A percentile compares a stretch with the other conserved stretches of the same genome.
phyloP scores from a whole-genome alignment of 2,329 filamentous ascomycete species.

The Alternaria consortialis region DNA sequence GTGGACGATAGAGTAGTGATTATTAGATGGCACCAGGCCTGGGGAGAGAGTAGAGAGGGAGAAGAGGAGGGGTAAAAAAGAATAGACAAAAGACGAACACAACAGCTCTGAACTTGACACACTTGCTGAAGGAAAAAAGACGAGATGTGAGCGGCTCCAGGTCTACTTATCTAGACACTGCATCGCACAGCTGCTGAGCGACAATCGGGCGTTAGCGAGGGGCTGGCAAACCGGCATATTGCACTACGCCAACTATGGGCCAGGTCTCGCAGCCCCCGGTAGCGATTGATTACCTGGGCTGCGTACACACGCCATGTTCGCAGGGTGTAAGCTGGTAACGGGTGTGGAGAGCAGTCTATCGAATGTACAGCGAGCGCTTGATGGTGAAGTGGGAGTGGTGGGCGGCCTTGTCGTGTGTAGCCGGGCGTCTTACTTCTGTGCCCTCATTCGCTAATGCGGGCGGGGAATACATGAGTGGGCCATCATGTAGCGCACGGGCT shows the following conservation, averaged over 20 bases:
- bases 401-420: constrained; percentile 37
- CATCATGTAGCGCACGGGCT: constrained; percentile 33
- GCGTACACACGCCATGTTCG: constrained; percentile 33
- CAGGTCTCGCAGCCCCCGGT: constrained; percentile 36
- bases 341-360: constrained; percentile 48
- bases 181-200: constrained; percentile 36
- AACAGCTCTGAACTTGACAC: constrained; percentile 61
- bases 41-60: constrained; percentile 50
- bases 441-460: constrained; percentile 32
- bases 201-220: constrained; percentile 32
- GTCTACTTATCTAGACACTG: constrained; percentile 45
- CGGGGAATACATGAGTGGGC: constrained; percentile 36
- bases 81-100: constrained; percentile 56
- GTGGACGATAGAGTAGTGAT: constrained; percentile 30
- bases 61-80: constrained; percentile 50
- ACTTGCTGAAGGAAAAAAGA: constrained; percentile 60
- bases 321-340: constrained; percentile 41
- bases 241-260: constrained; percentile 35
- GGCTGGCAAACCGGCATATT: constrained; percentile 37
- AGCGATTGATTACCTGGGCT: constrained; percentile 48
- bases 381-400: constrained; percentile 45
- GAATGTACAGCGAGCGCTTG: constrained; percentile 49
- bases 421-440: constrained; percentile 30
- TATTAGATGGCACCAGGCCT: constrained; percentile 59
- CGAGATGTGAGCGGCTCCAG: constrained; percentile 38